These are phyloP conservation scores for Solanum aculeatissimum DNA, from an alignment of 305 asterid genomes.

Conservation along the genomic window DNA sequence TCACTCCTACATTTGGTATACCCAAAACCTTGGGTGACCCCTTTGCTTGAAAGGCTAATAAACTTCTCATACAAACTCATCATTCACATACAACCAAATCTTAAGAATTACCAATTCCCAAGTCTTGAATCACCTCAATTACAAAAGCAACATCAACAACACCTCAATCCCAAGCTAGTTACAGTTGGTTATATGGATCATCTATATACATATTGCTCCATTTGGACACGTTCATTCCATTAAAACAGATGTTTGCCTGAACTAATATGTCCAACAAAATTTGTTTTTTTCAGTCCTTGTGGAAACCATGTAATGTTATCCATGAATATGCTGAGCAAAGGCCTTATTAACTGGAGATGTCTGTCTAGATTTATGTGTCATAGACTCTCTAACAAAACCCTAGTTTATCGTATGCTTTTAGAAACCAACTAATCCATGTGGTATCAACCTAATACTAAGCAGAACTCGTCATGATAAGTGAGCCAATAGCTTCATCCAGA, in stretches of 20 bases:
- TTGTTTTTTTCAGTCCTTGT: neutral
- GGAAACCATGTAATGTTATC: neutral
- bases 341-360: neutral
- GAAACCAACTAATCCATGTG: neutral
- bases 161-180: neutral
- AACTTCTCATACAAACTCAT: neutral
- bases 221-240: neutral
- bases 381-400: neutral
- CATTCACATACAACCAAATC: neutral
- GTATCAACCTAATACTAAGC: neutral
- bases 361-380: neutral
- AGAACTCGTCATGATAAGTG: neutral
- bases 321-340: neutral
- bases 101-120: neutral
- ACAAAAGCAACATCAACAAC: neutral
- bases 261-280: neutral
- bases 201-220: neutral
- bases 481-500: neutral
- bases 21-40: neutral
- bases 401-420: neutral
- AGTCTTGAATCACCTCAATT: neutral
- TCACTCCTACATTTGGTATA: neutral
- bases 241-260: neutral
- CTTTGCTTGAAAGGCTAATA: neutral
- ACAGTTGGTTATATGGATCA: neutral